Conservation (phyloP, 257 asterid species). For the Avicennia marina region DNA sequence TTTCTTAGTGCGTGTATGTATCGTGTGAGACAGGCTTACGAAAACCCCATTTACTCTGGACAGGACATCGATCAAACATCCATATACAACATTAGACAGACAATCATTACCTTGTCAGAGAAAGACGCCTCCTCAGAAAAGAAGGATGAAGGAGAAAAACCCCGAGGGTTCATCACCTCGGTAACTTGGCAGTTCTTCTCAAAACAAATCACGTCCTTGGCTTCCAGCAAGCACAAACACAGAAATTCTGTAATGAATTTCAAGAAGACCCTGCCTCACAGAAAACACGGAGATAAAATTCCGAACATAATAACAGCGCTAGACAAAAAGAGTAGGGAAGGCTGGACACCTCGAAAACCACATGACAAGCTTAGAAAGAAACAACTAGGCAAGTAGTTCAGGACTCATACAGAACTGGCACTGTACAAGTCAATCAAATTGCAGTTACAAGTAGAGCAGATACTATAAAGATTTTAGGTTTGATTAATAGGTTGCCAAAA, state of each 20-base stretch:
- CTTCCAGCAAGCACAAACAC: constrained; percentile 28
- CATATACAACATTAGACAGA: background rate
- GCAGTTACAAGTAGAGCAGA: too few relatives aligned
- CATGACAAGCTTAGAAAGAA: too few relatives aligned
- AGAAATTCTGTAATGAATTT: constrained; percentile 18
- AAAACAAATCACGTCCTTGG: constrained; percentile 22
- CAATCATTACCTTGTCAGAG: constrained; percentile 53
- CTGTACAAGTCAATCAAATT: too few relatives aligned
- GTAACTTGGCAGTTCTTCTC: constrained; percentile 33
- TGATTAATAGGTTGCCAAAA: constrained; percentile 23
- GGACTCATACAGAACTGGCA: constrained; percentile 1
- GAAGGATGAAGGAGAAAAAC: constrained; percentile 72
- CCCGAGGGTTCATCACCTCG: constrained; percentile 57
- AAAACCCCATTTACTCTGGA: background rate
- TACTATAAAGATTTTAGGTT: constrained; percentile 23
- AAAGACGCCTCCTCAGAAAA: constrained; percentile 55
- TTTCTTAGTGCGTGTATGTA: background rate
- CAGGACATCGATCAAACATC: background rate
- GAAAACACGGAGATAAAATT: constrained; percentile 31
- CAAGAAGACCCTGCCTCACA: constrained; percentile 30
- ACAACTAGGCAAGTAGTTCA: too few relatives aligned
- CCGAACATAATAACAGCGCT: constrained; percentile 6
- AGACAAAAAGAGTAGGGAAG: background rate
- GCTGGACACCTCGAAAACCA: too few relatives aligned
- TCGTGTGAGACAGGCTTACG: background rate